Conservation (phyloP, 768 basidiomycete species). For the Leccinum fibrillosum region DNA sequence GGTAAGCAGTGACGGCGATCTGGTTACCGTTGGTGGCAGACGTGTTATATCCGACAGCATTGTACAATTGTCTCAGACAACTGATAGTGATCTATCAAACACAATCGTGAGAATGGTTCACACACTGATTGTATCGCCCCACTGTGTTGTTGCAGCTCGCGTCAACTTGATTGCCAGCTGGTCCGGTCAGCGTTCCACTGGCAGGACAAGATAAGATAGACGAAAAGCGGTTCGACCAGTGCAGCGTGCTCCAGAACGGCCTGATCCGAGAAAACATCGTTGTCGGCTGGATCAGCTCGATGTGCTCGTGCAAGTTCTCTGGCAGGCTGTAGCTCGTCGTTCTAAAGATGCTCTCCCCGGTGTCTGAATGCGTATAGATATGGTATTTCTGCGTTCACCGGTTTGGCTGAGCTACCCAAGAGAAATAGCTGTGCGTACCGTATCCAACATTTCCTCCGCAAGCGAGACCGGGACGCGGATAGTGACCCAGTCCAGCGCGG, state of each 20-base stretch:
- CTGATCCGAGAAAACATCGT: slow-evolving; percentile 58
- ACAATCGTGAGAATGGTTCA: neutral
- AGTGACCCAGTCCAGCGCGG: slow-evolving; percentile 69
- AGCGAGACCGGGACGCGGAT: slow-evolving; percentile 53
- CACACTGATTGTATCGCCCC: neutral
- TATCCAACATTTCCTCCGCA: slow-evolving; percentile 70
- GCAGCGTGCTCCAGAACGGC: slow-evolving; percentile 40
- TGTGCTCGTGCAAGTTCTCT: slow-evolving; percentile 49
- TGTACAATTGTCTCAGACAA: slow-evolving; percentile 57
- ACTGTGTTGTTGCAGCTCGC: slow-evolving; percentile 44
- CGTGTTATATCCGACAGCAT: slow-evolving; percentile 46
- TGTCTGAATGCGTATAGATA: slow-evolving; percentile 53
- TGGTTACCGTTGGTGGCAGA: slow-evolving; percentile 42
- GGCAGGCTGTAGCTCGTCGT: slow-evolving; percentile 70
- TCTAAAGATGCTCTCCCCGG: slow-evolving; percentile 55
- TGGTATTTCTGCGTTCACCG: slow-evolving; percentile 51
- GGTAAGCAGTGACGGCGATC: slow-evolving; percentile 56
- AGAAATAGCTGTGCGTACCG: slow-evolving; percentile 39
- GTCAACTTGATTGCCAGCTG: slow-evolving; percentile 40
- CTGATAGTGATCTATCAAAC: slow-evolving; percentile 41
- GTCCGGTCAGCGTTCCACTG: slow-evolving; percentile 22
- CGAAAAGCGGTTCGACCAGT: slow-evolving; percentile 21
- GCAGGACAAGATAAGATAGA: slow-evolving; percentile 1
- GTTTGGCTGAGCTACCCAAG: neutral
- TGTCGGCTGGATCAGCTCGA: slow-evolving; percentile 71